A percentile compares a stretch with the other conserved stretches of the same genome.
Conservation (phyloP, 2,329 filamentous ascomycete genomes). For the Pseudopithomyces chartarum region DNA sequence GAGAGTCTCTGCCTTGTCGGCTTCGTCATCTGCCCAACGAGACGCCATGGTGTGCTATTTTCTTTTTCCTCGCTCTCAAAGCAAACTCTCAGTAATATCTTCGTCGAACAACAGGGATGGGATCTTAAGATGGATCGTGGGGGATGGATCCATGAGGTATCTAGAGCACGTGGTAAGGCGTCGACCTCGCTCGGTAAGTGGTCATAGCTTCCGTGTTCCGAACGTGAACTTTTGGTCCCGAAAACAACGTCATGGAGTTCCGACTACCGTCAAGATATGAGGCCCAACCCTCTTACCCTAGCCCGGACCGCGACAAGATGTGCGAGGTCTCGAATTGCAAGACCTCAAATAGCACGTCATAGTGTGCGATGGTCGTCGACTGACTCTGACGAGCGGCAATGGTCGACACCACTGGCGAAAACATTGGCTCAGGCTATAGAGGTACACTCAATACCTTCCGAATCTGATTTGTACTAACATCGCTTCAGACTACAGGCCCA, state of each 20-base stretch:
- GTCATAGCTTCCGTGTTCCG: conserved; percentile 42
- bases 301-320: conserved; percentile 28
- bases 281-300: conserved; percentile 31
- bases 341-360: conserved; percentile 13
- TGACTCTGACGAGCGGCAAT: conserved; percentile 57
- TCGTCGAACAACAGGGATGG: too few species aligned
- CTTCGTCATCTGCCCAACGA: conserved; percentile 85
- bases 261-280: conserved; percentile 35
- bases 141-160: conserved; percentile 3
- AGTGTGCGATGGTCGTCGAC: conserved; percentile 49
- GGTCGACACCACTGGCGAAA: conserved; percentile 92
- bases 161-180: conserved; percentile 17
- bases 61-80: background rate
- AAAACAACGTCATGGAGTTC: conserved; percentile 39
- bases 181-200: conserved; percentile 17
- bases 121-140: background rate
- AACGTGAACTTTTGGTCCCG: conserved; percentile 31
- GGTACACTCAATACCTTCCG: conserved; percentile 54
- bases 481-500: conserved; percentile 77
- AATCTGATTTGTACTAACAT: background rate
- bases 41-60: conserved; percentile 60
- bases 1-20: conserved; percentile 75
- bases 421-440: conserved; percentile 85
- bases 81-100: too few species aligned
- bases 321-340: conserved; percentile 13